Evolutionary conservation across 202 grass and related monocot species (phyloP), one percentile per base, ranked within the genome.

Genomic region (Setaria italica): DNA sequence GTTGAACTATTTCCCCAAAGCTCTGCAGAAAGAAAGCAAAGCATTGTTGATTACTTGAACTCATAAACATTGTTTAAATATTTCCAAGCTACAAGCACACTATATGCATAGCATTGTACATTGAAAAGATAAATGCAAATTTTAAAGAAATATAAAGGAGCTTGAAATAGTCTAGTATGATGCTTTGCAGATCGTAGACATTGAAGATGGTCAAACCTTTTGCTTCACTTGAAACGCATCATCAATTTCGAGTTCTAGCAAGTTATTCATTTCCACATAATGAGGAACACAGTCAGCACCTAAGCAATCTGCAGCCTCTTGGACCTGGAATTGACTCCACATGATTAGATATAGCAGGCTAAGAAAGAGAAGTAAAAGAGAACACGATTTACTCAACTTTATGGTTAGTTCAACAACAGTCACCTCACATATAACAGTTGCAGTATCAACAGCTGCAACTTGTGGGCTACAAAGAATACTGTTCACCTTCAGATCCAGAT

Each of bases 241-340:
- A 41, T 96, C 92, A 58, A 89, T 77, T 92, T 94, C 90, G 7
- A 99, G 92, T 59, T 89, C 97, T 10, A 99, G 3, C 57, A 91
- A 84, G 37, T 87, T 93, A 64, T 99, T 96, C 90, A 90, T 70
- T 86, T 94, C 86, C 41, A 96, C 92, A 71, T 94, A 85, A 79
- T 92, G 90, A 85, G 93, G 91, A 16, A 96, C 80, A 14, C 97
- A 94, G 49, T 99, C 93, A 76, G 81, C 90, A 67, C 93, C 91
- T 80, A 99, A 90, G 82, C 92, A 99, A 83, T 94, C 97, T 57
- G 97, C 97, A 80, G 93, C 92, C 74, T 91, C 97, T 90, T 99
- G 93, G 77, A 99, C 90, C 97, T 99, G 59, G 71, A 78, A 41
- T 41, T 41, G 5, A 67, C 50, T 63, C 67, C 47, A 59, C 13